Percentiles rank a stretch among this genome's conserved stretches.
phyloP scores from a whole-genome alignment of 352 stramenopile species.

The Halophytophthora batemanensis region DNA sequence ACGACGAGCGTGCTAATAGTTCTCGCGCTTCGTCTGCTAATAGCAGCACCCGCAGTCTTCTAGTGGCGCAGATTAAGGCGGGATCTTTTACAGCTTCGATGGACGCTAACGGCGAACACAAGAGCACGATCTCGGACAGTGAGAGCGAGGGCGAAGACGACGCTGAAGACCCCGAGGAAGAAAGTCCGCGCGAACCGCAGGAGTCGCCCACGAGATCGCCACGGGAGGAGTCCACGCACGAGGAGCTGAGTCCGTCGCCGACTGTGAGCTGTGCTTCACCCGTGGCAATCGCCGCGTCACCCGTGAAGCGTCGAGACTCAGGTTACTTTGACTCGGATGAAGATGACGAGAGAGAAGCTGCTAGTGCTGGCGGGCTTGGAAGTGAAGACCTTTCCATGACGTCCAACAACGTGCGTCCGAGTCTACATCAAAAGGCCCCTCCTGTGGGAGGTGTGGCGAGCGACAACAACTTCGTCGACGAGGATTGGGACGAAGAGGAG shows the following conservation, averaged over 20 bases:
- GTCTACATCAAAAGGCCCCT: conserved; percentile 11
- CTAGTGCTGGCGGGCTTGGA: no score
- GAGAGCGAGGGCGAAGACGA: conserved; percentile 32
- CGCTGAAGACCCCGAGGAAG: conserved; percentile 31
- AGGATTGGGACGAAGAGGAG: conserved; percentile 72
- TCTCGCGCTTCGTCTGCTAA: conserved; percentile 18
- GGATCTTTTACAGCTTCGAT: conserved; percentile 24
- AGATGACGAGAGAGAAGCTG: conserved; percentile 30
- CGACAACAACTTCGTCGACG: conserved; percentile 80
- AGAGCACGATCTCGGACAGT: conserved; percentile 26
- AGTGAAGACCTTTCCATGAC: no score
- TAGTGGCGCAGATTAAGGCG: conserved; percentile 65
- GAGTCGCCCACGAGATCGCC: conserved; percentile 12
- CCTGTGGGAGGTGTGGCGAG: conserved; percentile 23
- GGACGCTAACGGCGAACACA: conserved; percentile 4
- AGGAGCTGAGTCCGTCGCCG: conserved; percentile 10
- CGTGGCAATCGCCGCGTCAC: not conserved
- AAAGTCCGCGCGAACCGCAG: conserved; percentile 32
- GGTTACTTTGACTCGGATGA: conserved; percentile 71
- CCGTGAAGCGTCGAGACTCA: conserved; percentile 16
- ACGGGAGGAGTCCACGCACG: conserved; percentile 13
- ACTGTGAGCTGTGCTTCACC: conserved; percentile 2
- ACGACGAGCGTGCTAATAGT: conserved; percentile 25
- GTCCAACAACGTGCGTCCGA: conserved; percentile 8
- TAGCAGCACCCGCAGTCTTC: conserved; percentile 29